Evolutionary conservation across 2,329 filamentous ascomycete species (phyloP).

Genomic region (Colletotrichum filicis): DNA sequence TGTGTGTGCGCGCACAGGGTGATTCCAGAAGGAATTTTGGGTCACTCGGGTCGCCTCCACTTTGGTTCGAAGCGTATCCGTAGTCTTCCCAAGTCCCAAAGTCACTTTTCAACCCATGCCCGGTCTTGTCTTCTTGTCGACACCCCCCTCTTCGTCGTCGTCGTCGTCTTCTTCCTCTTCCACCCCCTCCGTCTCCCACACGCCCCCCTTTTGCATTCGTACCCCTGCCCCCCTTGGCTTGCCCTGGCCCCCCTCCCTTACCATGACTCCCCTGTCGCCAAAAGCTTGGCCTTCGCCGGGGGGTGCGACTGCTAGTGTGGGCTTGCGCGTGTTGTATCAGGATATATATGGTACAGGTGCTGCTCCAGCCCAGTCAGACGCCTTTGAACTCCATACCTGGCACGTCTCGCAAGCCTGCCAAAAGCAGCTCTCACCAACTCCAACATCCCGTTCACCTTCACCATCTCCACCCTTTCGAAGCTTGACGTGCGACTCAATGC

Average conservation of each 20-base stretch:
- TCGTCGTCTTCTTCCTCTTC: background rate
- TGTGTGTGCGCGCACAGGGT: constrained; percentile 16
- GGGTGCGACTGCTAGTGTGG: constrained; percentile 31
- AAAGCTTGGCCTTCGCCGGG: constrained; percentile 33
- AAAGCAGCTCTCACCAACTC: constrained; percentile 29
- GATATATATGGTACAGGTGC: constrained; percentile 38
- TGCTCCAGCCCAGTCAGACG: constrained; percentile 34
- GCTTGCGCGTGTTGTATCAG: constrained; percentile 38
- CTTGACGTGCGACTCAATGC: constrained; percentile 33
- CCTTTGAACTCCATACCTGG: constrained; percentile 37
- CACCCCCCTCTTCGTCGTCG: background rate
- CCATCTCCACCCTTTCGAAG: constrained; percentile 28
- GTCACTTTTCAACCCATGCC: constrained; percentile 9
- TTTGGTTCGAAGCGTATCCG: background rate
- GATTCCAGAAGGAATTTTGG: constrained; percentile 35
- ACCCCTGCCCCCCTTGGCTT: background rate
- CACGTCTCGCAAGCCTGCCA: constrained; percentile 43
- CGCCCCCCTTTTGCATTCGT: background rate
- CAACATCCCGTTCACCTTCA: constrained; percentile 13
- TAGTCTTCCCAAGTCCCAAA: constrained; percentile 12
- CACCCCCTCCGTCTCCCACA: background rate
- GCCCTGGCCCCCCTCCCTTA: constrained; percentile 14
- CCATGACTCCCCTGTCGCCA: constrained; percentile 29
- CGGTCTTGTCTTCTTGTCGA: background rate
- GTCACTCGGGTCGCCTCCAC: constrained; percentile 20